These are phyloP conservation scores for Eutrema japonicum DNA, from an alignment of 345 rosid genomes.

Conservation along the genomic window DNA sequence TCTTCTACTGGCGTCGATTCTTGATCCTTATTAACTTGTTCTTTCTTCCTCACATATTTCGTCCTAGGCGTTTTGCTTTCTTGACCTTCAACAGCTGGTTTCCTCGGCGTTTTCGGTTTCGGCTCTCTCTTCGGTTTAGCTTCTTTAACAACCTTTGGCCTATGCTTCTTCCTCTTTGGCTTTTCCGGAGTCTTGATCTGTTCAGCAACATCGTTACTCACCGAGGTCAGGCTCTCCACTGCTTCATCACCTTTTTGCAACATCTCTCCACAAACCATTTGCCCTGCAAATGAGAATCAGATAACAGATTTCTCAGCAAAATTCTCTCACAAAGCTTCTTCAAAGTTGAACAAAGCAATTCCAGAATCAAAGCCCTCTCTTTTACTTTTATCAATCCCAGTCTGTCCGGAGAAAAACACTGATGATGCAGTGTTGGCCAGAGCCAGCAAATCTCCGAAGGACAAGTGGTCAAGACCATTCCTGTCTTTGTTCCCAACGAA, in stretches of 20 bases:
- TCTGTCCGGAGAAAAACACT: background rate
- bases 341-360: background rate
- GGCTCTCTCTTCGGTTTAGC: constrained; percentile 49
- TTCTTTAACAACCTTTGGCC: constrained; percentile 79
- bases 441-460: constrained; percentile 58
- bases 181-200: constrained; percentile 65
- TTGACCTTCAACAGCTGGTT: constrained; percentile 43
- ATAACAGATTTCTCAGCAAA: background rate
- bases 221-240: constrained; percentile 16
- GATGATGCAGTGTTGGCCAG: constrained; percentile 58
- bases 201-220: constrained; percentile 48
- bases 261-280: constrained; percentile 27
- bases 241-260: constrained; percentile 30
- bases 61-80: constrained; percentile 56
- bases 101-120: constrained; percentile 43
- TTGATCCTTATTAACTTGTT: constrained; percentile 32
- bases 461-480: constrained; percentile 37
- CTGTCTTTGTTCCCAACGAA: constrained; percentile 30
- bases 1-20: constrained; percentile 43
- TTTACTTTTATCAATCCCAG: constrained; percentile 8
- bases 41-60: constrained; percentile 56
- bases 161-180: constrained; percentile 77
- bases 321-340: background rate
- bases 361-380: constrained; percentile 14
- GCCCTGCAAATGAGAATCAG: constrained; percentile 16